Evolutionary conservation across 2,329 filamentous ascomycete species (phyloP).

Genomic region (Phoma sp.): DNA sequence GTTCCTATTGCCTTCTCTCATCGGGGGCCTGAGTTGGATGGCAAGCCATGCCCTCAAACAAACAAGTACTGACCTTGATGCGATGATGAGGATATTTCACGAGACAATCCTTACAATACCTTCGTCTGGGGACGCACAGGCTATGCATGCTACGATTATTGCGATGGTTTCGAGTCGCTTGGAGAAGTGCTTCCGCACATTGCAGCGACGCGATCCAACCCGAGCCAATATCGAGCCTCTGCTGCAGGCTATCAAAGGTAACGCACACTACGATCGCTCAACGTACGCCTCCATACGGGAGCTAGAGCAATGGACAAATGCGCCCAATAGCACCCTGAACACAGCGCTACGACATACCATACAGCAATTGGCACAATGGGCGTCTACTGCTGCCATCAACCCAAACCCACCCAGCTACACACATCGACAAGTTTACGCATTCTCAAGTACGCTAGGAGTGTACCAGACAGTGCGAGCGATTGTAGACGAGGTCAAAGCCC

Average conservation of each 20-base stretch:
- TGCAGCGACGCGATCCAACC: constrained; percentile 71
- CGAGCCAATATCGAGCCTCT: constrained; percentile 75
- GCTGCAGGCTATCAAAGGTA: constrained; percentile 67
- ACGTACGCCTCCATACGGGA: constrained; percentile 70
- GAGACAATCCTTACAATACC: constrained; percentile 74
- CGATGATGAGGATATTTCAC: constrained; percentile 75
- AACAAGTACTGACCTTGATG: constrained; percentile 68
- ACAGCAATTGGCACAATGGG: constrained; percentile 72
- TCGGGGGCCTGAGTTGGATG: constrained; percentile 76
- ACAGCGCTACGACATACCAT: constrained; percentile 68
- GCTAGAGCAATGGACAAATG: constrained; percentile 70
- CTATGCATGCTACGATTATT: constrained; percentile 75
- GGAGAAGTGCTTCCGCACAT: constrained; percentile 70
- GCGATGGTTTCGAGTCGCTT: constrained; percentile 74
- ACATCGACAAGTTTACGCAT: constrained; percentile 72
- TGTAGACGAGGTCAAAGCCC: constrained; percentile 71
- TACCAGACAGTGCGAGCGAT: constrained; percentile 67
- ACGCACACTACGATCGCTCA: constrained; percentile 66
- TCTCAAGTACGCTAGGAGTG: constrained; percentile 68
- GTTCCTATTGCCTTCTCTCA: constrained; percentile 78
- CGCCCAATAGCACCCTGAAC: constrained; percentile 63
- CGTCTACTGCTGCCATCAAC: constrained; percentile 58
- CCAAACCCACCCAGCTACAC: constrained; percentile 71
- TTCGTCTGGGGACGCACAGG: constrained; percentile 73
- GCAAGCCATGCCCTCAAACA: constrained; percentile 73